phyloP scores from a whole-genome alignment of 2,329 filamentous ascomycete species.

The Pseudocercospora ulei region DNA sequence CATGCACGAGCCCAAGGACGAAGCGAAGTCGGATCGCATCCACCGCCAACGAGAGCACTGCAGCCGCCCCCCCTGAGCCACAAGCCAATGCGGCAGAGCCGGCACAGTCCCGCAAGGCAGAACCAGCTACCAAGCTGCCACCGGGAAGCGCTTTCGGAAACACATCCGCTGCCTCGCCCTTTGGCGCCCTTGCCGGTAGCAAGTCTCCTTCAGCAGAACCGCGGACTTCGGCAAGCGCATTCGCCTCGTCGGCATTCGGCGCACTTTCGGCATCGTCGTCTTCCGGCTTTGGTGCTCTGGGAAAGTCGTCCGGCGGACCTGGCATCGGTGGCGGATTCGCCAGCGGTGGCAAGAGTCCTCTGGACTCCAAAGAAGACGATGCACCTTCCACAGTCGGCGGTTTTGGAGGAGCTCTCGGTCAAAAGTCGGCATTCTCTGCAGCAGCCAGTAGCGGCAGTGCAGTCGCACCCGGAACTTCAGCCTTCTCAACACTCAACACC shows the following conservation, averaged over 20 bases:
- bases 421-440: slow-evolving; percentile 29
- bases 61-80: slow-evolving; percentile 2
- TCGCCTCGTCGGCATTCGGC: slow-evolving; percentile 44
- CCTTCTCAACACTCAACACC: slow-evolving; percentile 30
- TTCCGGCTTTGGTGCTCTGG: slow-evolving; percentile 35
- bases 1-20: slow-evolving; percentile 41
- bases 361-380: slow-evolving; percentile 27
- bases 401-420: slow-evolving; percentile 37
- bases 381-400: slow-evolving; percentile 16
- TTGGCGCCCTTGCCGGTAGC: slow-evolving; percentile 38
- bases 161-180: slow-evolving; percentile 42
- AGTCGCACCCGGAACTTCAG: slow-evolving; percentile 31
- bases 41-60: too few species aligned
- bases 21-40: slow-evolving; percentile 39
- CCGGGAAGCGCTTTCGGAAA: slow-evolving; percentile 40
- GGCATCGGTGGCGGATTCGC: slow-evolving; percentile 29
- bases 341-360: slow-evolving; percentile 33
- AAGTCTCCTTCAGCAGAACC: slow-evolving; percentile 30
- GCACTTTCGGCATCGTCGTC: slow-evolving; percentile 36
- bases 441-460: slow-evolving; percentile 23
- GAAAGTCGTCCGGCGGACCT: slow-evolving; percentile 28
- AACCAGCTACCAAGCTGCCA: slow-evolving; percentile 20
- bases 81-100: slow-evolving; percentile 8
- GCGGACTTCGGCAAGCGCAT: slow-evolving; percentile 41
- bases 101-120: neutral